Conservation (phyloP, 2,329 filamentous ascomycete species). For the Penicillium sp. region DNA sequence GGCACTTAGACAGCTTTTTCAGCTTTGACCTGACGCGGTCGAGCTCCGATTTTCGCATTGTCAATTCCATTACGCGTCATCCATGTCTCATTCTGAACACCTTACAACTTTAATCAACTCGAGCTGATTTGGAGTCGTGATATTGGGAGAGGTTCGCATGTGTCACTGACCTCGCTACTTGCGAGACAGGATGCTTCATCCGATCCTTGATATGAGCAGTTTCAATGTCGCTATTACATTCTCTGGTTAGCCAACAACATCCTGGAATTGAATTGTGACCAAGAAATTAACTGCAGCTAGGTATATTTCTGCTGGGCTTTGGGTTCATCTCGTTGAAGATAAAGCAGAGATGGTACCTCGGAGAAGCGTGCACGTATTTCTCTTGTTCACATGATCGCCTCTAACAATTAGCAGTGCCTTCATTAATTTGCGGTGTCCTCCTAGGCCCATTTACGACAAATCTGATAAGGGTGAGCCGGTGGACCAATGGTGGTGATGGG, state of each 20-base stretch:
- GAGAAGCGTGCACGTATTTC: constrained; percentile 45
- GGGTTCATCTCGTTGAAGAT: constrained; percentile 46
- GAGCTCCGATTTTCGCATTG: not conserved
- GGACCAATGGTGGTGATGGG: constrained; percentile 41
- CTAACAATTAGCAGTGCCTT: constrained; percentile 59
- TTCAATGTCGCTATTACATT: constrained; percentile 45
- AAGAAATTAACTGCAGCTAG: constrained; percentile 27
- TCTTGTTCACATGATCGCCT: not conserved
- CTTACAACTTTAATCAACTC: not conserved
- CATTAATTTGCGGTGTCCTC: constrained; percentile 60
- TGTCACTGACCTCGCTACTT: not conserved
- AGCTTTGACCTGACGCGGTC: not conserved
- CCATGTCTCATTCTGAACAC: not conserved
- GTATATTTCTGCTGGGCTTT: constrained; percentile 41
- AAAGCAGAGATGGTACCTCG: constrained; percentile 49
- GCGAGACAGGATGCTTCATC: constrained; percentile 40
- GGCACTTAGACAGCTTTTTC: constrained; percentile 4
- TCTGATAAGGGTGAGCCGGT: constrained; percentile 55
- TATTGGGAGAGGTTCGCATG: not conserved
- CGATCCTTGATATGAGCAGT: constrained; percentile 43
- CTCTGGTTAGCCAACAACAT: constrained; percentile 34
- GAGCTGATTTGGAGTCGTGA: not conserved
- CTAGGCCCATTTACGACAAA: constrained; percentile 62
- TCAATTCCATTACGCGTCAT: too few species aligned
- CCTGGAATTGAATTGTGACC: not conserved